Conservation (phyloP, 2,329 filamentous ascomycete species). For the Penicillium sp. region DNA sequence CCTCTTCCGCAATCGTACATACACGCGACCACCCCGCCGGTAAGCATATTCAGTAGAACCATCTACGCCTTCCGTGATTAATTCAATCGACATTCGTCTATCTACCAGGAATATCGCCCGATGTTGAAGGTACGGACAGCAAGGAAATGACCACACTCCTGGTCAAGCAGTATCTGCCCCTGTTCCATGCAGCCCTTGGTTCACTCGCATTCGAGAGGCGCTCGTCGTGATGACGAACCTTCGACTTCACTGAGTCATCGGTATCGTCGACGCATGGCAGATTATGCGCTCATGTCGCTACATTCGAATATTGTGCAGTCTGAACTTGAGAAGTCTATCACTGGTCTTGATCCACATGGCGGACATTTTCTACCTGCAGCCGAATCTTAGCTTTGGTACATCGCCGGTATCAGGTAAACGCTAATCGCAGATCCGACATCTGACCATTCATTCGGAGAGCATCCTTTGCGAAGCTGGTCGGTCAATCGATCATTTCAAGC, state of each 20-base stretch:
- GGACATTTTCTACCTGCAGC: slow-evolving; percentile 74
- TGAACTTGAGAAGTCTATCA: slow-evolving; percentile 70
- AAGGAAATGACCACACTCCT: slow-evolving; percentile 49
- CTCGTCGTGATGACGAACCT: too few species aligned
- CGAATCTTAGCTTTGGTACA: slow-evolving; percentile 70
- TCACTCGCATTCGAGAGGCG: too few species aligned
- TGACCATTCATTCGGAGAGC: slow-evolving; percentile 53
- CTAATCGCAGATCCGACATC: slow-evolving; percentile 74
- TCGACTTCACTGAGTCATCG: too few species aligned
- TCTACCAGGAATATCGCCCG: slow-evolving; percentile 56
- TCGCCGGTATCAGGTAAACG: slow-evolving; percentile 68
- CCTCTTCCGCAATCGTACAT: slow-evolving; percentile 51
- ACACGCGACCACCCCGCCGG: slow-evolving; percentile 67
- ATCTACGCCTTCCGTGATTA: slow-evolving; percentile 79
- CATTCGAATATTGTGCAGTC: too few species aligned
- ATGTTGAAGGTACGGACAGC: slow-evolving; percentile 70
- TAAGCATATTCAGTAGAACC: slow-evolving; percentile 75
- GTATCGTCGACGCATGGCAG: too few species aligned
- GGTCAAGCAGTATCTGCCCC: too few species aligned
- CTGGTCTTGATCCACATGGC: slow-evolving; percentile 71
- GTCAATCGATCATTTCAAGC: background rate
- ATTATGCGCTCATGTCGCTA: too few species aligned
- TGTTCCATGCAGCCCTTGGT: too few species aligned
- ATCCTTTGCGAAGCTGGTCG: too few species aligned
- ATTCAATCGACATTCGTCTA: slow-evolving; percentile 74